phyloP scores from a whole-genome alignment of 2,329 filamentous ascomycete genomes.

The Didymella pinodella region DNA sequence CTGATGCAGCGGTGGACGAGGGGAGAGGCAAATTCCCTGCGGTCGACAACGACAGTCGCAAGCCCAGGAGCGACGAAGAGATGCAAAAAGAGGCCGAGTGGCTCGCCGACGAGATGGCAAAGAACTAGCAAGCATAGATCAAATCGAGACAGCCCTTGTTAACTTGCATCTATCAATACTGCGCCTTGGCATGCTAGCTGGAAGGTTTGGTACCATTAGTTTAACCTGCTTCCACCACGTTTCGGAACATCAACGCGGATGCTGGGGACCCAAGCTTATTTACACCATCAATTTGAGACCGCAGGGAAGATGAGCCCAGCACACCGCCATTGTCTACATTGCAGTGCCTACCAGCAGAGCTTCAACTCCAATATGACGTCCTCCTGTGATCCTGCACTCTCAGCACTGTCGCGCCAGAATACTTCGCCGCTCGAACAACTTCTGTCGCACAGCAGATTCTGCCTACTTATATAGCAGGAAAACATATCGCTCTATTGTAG shows the following conservation, averaged over 20 bases:
- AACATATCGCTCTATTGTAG: too few species aligned
- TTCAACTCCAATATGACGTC: neutral
- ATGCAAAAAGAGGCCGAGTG: constrained; percentile 81
- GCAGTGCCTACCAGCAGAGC: neutral
- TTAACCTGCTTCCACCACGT: neutral
- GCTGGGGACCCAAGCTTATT: neutral
- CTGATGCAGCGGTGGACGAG: constrained; percentile 35
- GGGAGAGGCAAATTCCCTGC: constrained; percentile 67
- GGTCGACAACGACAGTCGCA: constrained; percentile 71
- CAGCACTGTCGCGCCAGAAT: too few species aligned
- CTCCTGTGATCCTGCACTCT: too few species aligned
- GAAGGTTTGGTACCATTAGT: too few species aligned
- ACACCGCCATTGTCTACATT: neutral
- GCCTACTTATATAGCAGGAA: too few species aligned
- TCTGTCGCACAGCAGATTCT: too few species aligned
- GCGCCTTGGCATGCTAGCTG: neutral
- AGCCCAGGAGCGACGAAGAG: constrained; percentile 72
- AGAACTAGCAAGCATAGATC: constrained; percentile 40
- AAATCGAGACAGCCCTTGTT: neutral
- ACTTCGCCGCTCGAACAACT: too few species aligned
- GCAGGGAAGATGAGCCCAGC: neutral
- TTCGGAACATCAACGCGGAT: neutral
- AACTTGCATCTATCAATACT: neutral
- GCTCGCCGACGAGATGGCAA: constrained; percentile 66
- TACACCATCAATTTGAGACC: neutral